A percentile compares a stretch with the other conserved stretches of the same genome.
Evolutionary conservation across 768 basidiomycete species (phyloP).

Genomic region (Coprinopsis cinerea): DNA sequence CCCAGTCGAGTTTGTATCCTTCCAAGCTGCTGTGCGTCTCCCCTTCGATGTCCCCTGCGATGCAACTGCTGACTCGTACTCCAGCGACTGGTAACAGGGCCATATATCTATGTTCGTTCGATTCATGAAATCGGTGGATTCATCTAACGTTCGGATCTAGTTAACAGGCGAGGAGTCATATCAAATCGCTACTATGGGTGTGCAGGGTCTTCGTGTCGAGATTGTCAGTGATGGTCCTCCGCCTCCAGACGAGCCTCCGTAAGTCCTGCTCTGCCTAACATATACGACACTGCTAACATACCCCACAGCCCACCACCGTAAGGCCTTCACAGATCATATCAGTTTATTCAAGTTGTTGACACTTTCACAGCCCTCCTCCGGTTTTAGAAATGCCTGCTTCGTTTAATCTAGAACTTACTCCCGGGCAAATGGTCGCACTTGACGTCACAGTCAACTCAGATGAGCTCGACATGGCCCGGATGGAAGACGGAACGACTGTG

Average conservation of each 20-base stretch:
- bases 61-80: slow-evolving; percentile 16
- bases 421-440: slow-evolving; percentile 74
- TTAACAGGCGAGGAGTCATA: slow-evolving; percentile 82
- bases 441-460: slow-evolving; percentile 77
- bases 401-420: slow-evolving; percentile 75
- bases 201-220: slow-evolving; percentile 78
- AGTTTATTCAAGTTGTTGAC: background rate
- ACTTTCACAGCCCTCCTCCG: slow-evolving; percentile 47
- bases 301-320: slow-evolving; percentile 40
- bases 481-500: slow-evolving; percentile 84
- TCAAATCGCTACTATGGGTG: slow-evolving; percentile 81
- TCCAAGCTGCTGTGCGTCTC: slow-evolving; percentile 70
- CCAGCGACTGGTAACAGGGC: slow-evolving; percentile 73
- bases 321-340: no score
- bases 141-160: slow-evolving; percentile 30
- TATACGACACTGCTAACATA: slow-evolving; percentile 14
- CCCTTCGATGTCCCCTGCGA: slow-evolving; percentile 9
- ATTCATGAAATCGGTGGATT: slow-evolving; percentile 7
- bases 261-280: slow-evolving; percentile 26
- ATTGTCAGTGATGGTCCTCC: slow-evolving; percentile 83
- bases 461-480: slow-evolving; percentile 85
- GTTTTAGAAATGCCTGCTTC: slow-evolving; percentile 83
- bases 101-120: slow-evolving; percentile 71
- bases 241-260: slow-evolving; percentile 81
- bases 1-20: slow-evolving; percentile 82